Evolutionary conservation across 768 basidiomycete genomes (phyloP).

Genomic region (Tricholoma furcatifolium): DNA sequence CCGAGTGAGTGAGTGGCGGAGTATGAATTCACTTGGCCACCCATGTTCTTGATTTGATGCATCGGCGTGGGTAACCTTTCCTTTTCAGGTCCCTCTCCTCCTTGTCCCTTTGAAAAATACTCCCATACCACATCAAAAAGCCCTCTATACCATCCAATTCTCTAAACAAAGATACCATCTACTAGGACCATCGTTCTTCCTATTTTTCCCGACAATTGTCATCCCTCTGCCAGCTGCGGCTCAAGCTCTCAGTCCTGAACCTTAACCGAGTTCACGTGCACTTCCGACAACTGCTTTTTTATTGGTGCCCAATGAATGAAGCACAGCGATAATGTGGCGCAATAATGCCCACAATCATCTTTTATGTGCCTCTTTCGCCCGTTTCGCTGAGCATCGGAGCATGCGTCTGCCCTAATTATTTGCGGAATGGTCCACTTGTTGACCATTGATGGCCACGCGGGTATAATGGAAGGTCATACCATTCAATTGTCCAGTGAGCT

Average conservation of each 20-base stretch:
- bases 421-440: too few relatives aligned
- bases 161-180: neutral
- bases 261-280: conserved; percentile 16
- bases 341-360: conserved; percentile 2
- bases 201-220: conserved; percentile 7
- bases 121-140: neutral
- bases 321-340: conserved; percentile 14
- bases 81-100: conserved; percentile 25
- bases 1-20: conserved; percentile 45
- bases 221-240: neutral
- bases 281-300: neutral
- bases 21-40: conserved; percentile 40
- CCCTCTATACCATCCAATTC: neutral
- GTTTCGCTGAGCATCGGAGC: neutral
- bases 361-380: neutral
- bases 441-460: conserved; percentile 9
- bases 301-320: too few relatives aligned
- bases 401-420: neutral
- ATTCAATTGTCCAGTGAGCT: neutral
- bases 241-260: conserved; percentile 9
- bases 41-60: conserved; percentile 43
- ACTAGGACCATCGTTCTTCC: neutral
- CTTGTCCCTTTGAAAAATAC: conserved; percentile 15
- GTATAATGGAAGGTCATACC: neutral
- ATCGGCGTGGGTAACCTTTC: conserved; percentile 47